Conservation (phyloP, 345 rosid genomes). For the Nasturtium officinale region DNA sequence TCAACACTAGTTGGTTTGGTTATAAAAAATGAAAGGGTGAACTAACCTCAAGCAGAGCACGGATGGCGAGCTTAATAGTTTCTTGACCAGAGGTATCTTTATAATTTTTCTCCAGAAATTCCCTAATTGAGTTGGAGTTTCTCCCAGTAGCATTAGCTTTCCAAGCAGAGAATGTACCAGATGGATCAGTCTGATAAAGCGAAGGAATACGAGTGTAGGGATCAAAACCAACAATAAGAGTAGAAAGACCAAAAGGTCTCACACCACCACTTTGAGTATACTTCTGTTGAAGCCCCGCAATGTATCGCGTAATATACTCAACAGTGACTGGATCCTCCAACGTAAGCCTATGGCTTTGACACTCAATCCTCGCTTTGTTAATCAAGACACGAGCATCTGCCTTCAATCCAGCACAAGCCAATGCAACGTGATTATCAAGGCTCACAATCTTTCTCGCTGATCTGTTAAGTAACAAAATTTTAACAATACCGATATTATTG, state of each 20-base stretch:
- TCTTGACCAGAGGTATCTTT: slow-evolving; percentile 87
- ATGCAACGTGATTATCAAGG: slow-evolving; percentile 82
- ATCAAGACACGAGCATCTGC: slow-evolving; percentile 80
- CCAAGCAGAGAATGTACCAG: slow-evolving; percentile 96
- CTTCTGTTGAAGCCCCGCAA: slow-evolving; percentile 94
- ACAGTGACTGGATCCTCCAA: slow-evolving; percentile 94
- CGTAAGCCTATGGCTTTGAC: slow-evolving; percentile 88
- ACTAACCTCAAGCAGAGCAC: slow-evolving; percentile 91
- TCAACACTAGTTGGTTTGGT: background rate
- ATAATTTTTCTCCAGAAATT: slow-evolving; percentile 86
- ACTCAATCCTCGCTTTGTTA: slow-evolving; percentile 71
- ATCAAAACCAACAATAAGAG: slow-evolving; percentile 80
- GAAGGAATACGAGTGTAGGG: slow-evolving; percentile 69
- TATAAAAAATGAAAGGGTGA: background rate
- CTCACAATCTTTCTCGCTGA: slow-evolving; percentile 83
- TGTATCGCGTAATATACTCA: slow-evolving; percentile 85
- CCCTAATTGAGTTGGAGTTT: slow-evolving; percentile 86
- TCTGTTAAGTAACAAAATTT: slow-evolving; percentile 46
- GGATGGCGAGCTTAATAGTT: slow-evolving; percentile 86
- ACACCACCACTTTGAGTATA: slow-evolving; percentile 97
- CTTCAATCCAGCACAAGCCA: slow-evolving; percentile 87
- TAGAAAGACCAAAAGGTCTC: slow-evolving; percentile 79
- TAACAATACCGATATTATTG: background rate
- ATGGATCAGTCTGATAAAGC: slow-evolving; percentile 93
- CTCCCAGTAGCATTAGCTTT: slow-evolving; percentile 97